These are phyloP conservation scores for Colletotrichum tofieldiae DNA, from an alignment of 2,329 filamentous ascomycete genomes.

Conservation along the genomic window DNA sequence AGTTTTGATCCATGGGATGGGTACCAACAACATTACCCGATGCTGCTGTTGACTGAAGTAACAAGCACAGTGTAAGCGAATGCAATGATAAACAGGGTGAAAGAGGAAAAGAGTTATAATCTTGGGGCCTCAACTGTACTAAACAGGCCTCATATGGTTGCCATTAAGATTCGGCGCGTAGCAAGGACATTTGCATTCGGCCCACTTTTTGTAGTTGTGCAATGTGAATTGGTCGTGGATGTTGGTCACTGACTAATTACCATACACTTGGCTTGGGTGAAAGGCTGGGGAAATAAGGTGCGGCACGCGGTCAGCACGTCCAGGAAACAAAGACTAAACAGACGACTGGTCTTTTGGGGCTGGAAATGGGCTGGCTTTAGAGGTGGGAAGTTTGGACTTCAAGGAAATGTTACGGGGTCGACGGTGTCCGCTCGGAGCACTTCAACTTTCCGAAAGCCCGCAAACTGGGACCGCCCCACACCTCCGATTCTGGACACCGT, in stretches of 20 bases:
- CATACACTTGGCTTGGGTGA: not conserved
- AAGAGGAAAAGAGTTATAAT: not conserved
- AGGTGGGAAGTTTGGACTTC: conserved; percentile 36
- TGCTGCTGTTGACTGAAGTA: not conserved
- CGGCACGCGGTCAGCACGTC: not conserved
- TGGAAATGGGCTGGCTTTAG: conserved; percentile 23
- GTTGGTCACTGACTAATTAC: not conserved
- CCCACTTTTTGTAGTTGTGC: not conserved
- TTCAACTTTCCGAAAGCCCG: conserved; percentile 32
- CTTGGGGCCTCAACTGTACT: not conserved
- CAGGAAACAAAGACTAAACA: not conserved
- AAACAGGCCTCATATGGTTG: not conserved
- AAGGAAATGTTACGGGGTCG: conserved; percentile 36
- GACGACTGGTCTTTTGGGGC: conserved; percentile 13
- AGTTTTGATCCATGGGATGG: not conserved
- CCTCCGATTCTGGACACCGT: conserved; percentile 15
- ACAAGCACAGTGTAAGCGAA: not conserved
- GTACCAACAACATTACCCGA: not conserved
- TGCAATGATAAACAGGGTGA: not conserved
- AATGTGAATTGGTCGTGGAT: not conserved
- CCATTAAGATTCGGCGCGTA: not conserved
- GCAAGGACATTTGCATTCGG: not conserved
- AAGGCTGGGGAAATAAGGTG: conserved; percentile 1
- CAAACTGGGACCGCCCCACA: conserved; percentile 6
- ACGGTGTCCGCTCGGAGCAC: conserved; percentile 38